Evolutionary conservation across 108 stramenopile genomes (phyloP), one percentile per base, ranked within the genome.

Genomic region (Fistulifera pelliculosa): DNA sequence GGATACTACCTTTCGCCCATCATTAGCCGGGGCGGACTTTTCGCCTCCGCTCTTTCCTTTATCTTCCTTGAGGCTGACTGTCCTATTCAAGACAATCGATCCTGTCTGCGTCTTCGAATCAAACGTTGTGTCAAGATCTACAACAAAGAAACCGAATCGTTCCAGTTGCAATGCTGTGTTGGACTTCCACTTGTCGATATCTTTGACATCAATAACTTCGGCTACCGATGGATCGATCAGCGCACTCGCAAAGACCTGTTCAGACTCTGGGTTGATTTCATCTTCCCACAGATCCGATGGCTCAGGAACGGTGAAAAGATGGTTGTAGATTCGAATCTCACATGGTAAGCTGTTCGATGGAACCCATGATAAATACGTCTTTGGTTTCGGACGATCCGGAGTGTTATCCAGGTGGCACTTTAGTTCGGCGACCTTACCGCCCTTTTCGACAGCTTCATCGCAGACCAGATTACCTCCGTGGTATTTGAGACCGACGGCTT

Each of bases 101-200:
- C 86, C 92, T 43, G 69, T 44, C 49, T 65, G 70, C 13, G 62
- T 78, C 7, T 54, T 38, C 12, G 64, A 56, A 25, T 85, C 83
- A 49, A 57, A 86, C 24, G 87, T 90, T 4, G 91, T 83, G 53
- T 96, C 96, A 19, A 59, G 53, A 58, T 99, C 98, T n/a, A 95
- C 91, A 25, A 87, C 83, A 75, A 98, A 99, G 73, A 92, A 99
- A 22, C 98, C 98, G 21, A 97, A 51, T 18, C 96, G 87, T 67
- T 98, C 96, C 57, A 99, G 93, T 68, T 99, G 96, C 38, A 90
- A 76, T 15, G 81, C 68, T 13, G 73, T 47, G 64, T 84, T 88
- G 61, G 81, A 83, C 27, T 71, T 66, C 81, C 84, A 85, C 43
- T 73, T 68, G 58, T 80, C 68, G 7, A 84, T 56, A 22, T 72